These are phyloP conservation scores for Scheffersomyces illinoinensis DNA, from an alignment of 1,139 yeast genomes.

Conservation along the genomic window DNA sequence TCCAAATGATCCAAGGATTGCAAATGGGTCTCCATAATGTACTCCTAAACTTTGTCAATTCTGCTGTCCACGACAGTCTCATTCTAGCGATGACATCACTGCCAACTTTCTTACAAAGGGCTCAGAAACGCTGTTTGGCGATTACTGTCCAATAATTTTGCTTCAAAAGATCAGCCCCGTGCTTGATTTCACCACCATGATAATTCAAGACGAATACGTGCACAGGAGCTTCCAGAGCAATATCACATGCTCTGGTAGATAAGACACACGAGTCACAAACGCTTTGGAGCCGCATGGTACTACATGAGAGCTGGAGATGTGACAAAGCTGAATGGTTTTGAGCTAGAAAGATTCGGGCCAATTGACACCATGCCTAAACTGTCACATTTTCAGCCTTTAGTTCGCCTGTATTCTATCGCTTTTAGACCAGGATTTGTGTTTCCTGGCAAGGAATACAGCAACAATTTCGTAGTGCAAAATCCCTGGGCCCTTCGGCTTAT, in stretches of 20 bases:
- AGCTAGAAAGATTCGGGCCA: too few species aligned
- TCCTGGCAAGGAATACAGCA: neutral
- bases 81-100: too few species aligned
- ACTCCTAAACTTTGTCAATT: neutral
- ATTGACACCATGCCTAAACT: too few species aligned
- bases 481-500: too few species aligned
- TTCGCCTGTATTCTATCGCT: too few species aligned
- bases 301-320: neutral
- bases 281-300: neutral
- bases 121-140: neutral
- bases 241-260: neutral
- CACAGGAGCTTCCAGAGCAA: neutral
- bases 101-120: too few species aligned
- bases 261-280: neutral
- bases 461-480: too few species aligned
- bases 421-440: too few species aligned
- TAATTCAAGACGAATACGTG: neutral
- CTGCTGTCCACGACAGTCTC: too few species aligned
- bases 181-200: neutral
- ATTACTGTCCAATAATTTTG: neutral
- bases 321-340: neutral
- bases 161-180: neutral
- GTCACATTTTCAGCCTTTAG: too few species aligned
- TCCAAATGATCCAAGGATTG: neutral
- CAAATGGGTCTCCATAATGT: neutral